Evolutionary conservation across 108 stramenopile species (phyloP).

Genomic region (Cylindrotheca fusiformis): DNA sequence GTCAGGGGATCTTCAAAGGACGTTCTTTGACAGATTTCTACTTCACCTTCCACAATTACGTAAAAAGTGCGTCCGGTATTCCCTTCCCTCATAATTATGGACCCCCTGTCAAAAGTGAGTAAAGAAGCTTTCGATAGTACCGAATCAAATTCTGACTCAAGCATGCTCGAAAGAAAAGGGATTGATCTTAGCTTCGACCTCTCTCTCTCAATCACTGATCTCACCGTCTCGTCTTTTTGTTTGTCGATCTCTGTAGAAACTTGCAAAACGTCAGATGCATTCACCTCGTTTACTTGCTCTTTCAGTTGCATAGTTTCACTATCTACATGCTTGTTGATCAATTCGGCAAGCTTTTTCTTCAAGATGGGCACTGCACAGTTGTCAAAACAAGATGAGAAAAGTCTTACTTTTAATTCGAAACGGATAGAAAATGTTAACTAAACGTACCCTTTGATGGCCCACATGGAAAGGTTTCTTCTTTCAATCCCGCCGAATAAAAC

Average conservation of each 20-base stretch:
- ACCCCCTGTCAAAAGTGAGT: slow-evolving; percentile 69
- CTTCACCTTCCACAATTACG: slow-evolving; percentile 76
- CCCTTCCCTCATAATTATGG: slow-evolving; percentile 79
- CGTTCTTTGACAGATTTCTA: slow-evolving; percentile 76
- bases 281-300: background rate
- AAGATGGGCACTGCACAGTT: slow-evolving; percentile 75
- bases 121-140: slow-evolving; percentile 64
- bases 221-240: background rate
- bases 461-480: slow-evolving; percentile 83
- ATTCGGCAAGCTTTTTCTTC: slow-evolving; percentile 65
- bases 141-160: slow-evolving; percentile 63
- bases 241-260: background rate
- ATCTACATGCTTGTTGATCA: slow-evolving; percentile 67
- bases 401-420: background rate
- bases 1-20: slow-evolving; percentile 84
- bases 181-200: slow-evolving; percentile 34
- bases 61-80: slow-evolving; percentile 79
- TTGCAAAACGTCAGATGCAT: background rate
- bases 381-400: background rate
- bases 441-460: slow-evolving; percentile 64
- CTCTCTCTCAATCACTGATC: background rate
- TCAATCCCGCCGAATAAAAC: slow-evolving; percentile 54
- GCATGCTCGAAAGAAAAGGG: slow-evolving; percentile 60
- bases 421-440: background rate
- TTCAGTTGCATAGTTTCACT: slow-evolving; percentile 21